A percentile compares a stretch with the other conserved stretches of the same genome.
phyloP scores from a whole-genome alignment of 1,139 yeast genomes.

The Magnusiomyces magnusii region DNA sequence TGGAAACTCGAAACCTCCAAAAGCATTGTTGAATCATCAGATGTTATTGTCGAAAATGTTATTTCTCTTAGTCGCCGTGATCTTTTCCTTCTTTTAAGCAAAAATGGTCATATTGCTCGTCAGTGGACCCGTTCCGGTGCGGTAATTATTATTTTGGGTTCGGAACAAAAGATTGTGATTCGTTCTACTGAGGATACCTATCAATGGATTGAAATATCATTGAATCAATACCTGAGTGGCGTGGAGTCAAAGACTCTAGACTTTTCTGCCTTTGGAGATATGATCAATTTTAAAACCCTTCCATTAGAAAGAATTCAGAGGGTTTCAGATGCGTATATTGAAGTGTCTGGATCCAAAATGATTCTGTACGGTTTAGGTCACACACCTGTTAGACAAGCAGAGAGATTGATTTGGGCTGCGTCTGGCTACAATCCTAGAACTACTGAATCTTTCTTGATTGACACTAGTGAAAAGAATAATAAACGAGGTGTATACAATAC shows the following conservation, averaged over 20 bases:
- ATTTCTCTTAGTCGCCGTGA: constrained; percentile 40
- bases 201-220: constrained; percentile 33
- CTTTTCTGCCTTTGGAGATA: constrained; percentile 18
- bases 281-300: constrained; percentile 18
- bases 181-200: constrained; percentile 33
- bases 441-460: constrained; percentile 20
- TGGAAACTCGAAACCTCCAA: constrained; percentile 39
- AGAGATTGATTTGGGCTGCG: constrained; percentile 24
- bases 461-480: constrained; percentile 16
- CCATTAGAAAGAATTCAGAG: constrained; percentile 27
- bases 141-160: constrained; percentile 39
- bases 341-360: constrained; percentile 18
- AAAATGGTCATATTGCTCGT: constrained; percentile 42
- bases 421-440: constrained; percentile 19
- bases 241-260: constrained; percentile 22
- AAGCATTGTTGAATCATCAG: constrained; percentile 35
- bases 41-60: constrained; percentile 36
- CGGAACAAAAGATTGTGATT: constrained; percentile 34
- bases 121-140: constrained; percentile 52
- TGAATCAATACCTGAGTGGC: constrained; percentile 24
- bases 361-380: constrained; percentile 23
- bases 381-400: constrained; percentile 22
- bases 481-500: constrained; percentile 17
- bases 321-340: constrained; percentile 29
- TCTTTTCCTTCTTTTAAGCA: constrained; percentile 43